A percentile compares a stretch with the other conserved stretches of the same genome.
Evolutionary conservation across 2,329 filamentous ascomycete genomes (phyloP).

Genomic region (Xylariaceae sp.): DNA sequence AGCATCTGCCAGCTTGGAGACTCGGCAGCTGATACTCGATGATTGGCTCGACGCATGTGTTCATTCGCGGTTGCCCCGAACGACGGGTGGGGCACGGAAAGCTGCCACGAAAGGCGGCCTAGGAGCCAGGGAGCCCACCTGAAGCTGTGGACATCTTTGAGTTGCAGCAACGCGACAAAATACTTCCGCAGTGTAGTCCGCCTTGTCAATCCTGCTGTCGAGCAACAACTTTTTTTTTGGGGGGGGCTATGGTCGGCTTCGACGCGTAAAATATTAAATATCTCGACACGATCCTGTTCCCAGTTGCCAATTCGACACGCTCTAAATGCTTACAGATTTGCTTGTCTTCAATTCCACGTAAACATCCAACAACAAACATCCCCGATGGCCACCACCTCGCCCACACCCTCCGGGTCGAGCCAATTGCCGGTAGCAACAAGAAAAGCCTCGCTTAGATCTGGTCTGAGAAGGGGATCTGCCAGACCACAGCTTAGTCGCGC

Average conservation of each 20-base stretch:
- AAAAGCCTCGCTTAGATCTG: slow-evolving; percentile 54
- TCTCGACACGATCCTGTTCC: slow-evolving; percentile 24
- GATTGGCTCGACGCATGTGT: no score
- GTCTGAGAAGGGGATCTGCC: slow-evolving; percentile 45
- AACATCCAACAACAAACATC: slow-evolving; percentile 11
- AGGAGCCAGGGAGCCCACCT: slow-evolving; percentile 7
- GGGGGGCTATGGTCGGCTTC: slow-evolving; percentile 34
- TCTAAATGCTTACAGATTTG: slow-evolving; percentile 6
- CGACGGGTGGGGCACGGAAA: slow-evolving; percentile 17
- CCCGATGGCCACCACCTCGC: slow-evolving; percentile 23
- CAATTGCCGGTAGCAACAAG: slow-evolving; percentile 42
- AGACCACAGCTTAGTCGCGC: slow-evolving; percentile 40
- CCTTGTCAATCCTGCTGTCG: slow-evolving; percentile 30
- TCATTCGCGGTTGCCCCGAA: slow-evolving; percentile 20
- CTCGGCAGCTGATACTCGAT: no score
- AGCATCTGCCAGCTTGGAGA: no score
- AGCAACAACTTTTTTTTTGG: slow-evolving; percentile 26
- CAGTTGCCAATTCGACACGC: slow-evolving; percentile 21
- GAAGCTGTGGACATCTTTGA: slow-evolving; percentile 14
- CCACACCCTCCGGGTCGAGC: slow-evolving; percentile 47
- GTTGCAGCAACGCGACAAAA: slow-evolving; percentile 21
- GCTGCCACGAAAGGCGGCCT: slow-evolving; percentile 16
- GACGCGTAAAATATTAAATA: slow-evolving; percentile 38
- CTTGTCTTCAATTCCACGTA: slow-evolving; percentile 10
- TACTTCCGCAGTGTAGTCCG: slow-evolving; percentile 29